Conservation (phyloP, 2,329 filamentous ascomycete species). For the Diplodia sapinea region DNA sequence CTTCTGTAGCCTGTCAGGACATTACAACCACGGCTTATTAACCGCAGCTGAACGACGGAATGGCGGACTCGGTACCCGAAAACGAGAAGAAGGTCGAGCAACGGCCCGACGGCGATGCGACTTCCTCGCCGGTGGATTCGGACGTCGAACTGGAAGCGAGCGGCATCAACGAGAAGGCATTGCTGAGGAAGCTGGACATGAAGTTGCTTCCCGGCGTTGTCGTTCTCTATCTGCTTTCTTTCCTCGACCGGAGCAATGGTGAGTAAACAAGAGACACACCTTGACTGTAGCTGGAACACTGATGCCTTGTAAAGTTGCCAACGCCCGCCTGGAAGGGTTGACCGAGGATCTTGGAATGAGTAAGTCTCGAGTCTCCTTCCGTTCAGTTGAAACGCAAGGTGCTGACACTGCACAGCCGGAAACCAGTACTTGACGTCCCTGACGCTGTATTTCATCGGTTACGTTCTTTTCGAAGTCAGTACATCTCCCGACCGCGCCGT, state of each 20-base stretch:
- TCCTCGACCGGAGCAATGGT: slow-evolving; percentile 49
- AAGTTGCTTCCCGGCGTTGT: slow-evolving; percentile 52
- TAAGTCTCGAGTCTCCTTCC: slow-evolving; percentile 20
- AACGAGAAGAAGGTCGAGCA: slow-evolving; percentile 22
- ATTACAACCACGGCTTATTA: background rate
- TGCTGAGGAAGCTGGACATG: slow-evolving; percentile 62
- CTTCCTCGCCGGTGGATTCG: slow-evolving; percentile 1
- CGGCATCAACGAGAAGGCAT: slow-evolving; percentile 60
- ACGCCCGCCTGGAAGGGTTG: slow-evolving; percentile 52
- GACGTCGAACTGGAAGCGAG: slow-evolving; percentile 35
- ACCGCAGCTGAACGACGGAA: background rate
- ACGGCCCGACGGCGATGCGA: background rate
- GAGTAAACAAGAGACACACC: slow-evolving; percentile 5
- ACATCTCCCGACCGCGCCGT: background rate
- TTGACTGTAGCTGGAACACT: background rate
- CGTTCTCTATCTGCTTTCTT: slow-evolving; percentile 49
- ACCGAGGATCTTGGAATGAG: slow-evolving; percentile 42
- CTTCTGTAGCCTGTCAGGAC: background rate
- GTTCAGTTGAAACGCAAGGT: background rate
- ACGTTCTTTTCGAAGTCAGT: slow-evolving; percentile 53
- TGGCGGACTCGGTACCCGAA: slow-evolving; percentile 2
- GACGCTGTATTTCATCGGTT: slow-evolving; percentile 68
- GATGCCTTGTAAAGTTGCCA: slow-evolving; percentile 44
- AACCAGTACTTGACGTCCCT: slow-evolving; percentile 68
- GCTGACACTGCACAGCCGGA: slow-evolving; percentile 38